Evolutionary conservation across 305 asterid species (phyloP).

Genomic region (Fraxinus greggii): DNA sequence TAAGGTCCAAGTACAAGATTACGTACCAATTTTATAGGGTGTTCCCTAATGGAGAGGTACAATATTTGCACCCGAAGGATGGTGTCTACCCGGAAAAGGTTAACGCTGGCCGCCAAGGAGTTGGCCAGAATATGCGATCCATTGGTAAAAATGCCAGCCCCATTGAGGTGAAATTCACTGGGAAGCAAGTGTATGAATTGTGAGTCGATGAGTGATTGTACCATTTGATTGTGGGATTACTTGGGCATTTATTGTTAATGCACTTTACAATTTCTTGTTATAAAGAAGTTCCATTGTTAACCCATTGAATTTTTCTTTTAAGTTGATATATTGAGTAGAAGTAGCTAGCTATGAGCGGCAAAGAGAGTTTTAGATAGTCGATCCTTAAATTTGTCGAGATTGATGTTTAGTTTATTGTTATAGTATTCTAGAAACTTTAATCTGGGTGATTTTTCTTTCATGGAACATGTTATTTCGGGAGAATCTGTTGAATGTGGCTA

Average conservation of each 20-base stretch:
- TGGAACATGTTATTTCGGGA: too few relatives aligned
- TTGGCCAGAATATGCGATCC: slow-evolving; percentile 65
- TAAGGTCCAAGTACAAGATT: slow-evolving; percentile 89
- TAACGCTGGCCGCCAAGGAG: slow-evolving; percentile 78
- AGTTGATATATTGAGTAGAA: neutral
- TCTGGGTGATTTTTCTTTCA: too few relatives aligned
- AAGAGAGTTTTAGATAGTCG: neutral
- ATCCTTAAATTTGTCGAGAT: neutral
- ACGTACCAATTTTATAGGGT: slow-evolving; percentile 87
- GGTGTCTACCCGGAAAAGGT: slow-evolving; percentile 97
- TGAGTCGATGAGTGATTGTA: slow-evolving; percentile 25
- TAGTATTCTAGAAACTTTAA: too few relatives aligned
- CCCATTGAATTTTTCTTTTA: neutral
- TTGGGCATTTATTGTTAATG: neutral
- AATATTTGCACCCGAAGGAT: slow-evolving; percentile 86
- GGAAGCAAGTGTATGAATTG: slow-evolving; percentile 72
- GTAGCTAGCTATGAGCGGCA: neutral
- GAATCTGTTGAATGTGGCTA: too few relatives aligned
- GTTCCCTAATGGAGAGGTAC: slow-evolving; percentile 90
- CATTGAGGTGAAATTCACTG: slow-evolving; percentile 88
- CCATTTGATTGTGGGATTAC: slow-evolving; percentile 1
- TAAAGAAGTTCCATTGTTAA: neutral
- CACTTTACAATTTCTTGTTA: neutral
- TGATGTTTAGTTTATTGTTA: too few relatives aligned
- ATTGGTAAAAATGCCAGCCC: slow-evolving; percentile 80